Percentiles rank a stretch among this genome's conserved stretches.
phyloP scores from a whole-genome alignment of 208 protist species.

The Entamoeba moshkovskii region DNA sequence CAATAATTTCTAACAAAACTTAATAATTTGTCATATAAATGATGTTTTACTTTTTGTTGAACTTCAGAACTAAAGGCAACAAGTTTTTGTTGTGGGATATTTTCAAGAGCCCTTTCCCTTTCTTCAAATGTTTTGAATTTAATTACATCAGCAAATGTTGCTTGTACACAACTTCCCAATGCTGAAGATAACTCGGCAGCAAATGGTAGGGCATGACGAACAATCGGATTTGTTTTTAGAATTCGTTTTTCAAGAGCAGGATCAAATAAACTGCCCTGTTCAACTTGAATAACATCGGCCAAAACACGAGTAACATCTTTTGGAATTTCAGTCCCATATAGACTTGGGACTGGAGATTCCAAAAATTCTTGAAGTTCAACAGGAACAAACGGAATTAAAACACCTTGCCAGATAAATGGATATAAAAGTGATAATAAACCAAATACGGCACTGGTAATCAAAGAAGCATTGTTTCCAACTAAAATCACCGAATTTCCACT shows the following conservation, averaged over 20 bases:
- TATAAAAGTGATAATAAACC: not conserved
- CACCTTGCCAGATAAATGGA: not conserved
- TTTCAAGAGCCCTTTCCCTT: not conserved
- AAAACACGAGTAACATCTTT: not conserved
- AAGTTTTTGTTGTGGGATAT: not conserved
- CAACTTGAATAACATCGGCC: not conserved
- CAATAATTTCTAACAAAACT: not conserved
- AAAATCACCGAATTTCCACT: not conserved
- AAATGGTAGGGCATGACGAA: not conserved
- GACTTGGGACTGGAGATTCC: not conserved
- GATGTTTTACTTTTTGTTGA: not conserved
- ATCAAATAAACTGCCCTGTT: not conserved
- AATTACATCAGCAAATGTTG: not conserved
- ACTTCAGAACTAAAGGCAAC: not conserved
- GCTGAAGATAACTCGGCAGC: not conserved
- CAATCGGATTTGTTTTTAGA: not conserved
- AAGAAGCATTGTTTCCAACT: not conserved
- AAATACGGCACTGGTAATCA: not conserved
- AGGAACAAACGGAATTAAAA: not conserved
- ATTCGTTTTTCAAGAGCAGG: not conserved
- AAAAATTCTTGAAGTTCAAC: not conserved
- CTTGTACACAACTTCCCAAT: not conserved
- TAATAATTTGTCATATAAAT: conserved; percentile 1
- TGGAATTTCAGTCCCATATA: not conserved
- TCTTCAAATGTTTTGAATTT: not conserved